These are phyloP conservation scores for Triticum timopheevii DNA, from an alignment of 176 grass and related monocot genomes.

Conservation along the genomic window DNA sequence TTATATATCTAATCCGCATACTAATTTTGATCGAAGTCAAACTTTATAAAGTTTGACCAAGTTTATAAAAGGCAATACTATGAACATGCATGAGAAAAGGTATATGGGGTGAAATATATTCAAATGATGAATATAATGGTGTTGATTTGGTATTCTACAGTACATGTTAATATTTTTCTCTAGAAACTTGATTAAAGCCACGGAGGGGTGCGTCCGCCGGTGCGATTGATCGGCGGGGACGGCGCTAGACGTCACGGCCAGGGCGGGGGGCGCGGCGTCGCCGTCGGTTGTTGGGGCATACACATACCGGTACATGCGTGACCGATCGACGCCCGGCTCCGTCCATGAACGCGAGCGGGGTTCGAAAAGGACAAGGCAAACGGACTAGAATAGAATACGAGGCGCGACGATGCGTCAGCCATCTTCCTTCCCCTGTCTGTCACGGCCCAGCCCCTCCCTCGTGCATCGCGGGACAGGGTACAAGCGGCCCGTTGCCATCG, in stretches of 20 bases:
- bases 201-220: background rate
- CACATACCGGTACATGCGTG: too few species aligned
- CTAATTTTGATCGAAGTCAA: too few species aligned
- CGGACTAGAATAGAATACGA: background rate
- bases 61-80: too few species aligned
- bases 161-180: too few species aligned
- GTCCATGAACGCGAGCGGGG: background rate
- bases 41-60: too few species aligned
- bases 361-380: background rate
- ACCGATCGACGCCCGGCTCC: background rate
- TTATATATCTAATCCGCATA: too few species aligned
- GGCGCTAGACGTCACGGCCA: background rate
- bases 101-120: too few species aligned
- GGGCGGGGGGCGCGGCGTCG: background rate
- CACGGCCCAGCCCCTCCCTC: background rate
- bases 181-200: background rate
- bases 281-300: conserved; percentile 2
- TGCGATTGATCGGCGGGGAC: background rate
- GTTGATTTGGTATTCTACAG: too few species aligned
- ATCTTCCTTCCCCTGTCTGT: background rate
- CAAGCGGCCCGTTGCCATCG: background rate
- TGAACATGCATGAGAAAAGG: too few species aligned
- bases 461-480: background rate
- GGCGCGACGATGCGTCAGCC: background rate
- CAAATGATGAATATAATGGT: too few species aligned